These are phyloP conservation scores for Crotalaria pallida DNA, from an alignment of 306 rosid genomes.

Conservation along the genomic window DNA sequence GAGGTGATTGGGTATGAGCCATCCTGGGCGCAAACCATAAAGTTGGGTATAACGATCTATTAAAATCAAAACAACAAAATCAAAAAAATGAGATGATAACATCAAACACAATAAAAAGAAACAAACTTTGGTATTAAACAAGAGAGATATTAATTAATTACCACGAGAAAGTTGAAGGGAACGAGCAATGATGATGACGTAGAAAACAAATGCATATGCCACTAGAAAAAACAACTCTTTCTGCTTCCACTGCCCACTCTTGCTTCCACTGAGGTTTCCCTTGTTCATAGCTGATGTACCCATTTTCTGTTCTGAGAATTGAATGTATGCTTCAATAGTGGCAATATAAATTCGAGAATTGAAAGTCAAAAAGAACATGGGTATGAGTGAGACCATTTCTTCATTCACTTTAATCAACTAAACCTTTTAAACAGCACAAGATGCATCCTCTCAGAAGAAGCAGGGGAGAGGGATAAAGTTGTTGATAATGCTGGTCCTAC, in stretches of 20 bases:
- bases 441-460: too few relatives aligned
- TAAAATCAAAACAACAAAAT: conserved; percentile 16
- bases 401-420: too few relatives aligned
- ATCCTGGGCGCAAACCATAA: conserved; percentile 70
- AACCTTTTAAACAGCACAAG: too few relatives aligned
- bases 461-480: too few relatives aligned
- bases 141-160: conserved; percentile 15
- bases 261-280: conserved; percentile 12
- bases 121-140: not conserved
- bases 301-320: not conserved
- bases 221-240: conserved; percentile 54
- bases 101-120: not conserved
- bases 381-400: too few relatives aligned
- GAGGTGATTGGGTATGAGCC: conserved; percentile 54
- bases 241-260: conserved; percentile 30
- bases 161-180: conserved; percentile 77
- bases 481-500: too few relatives aligned
- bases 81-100: not conserved
- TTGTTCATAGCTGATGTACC: conserved; percentile 25
- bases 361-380: too few relatives aligned
- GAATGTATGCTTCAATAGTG: too few relatives aligned
- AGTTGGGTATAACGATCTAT: conserved; percentile 52
- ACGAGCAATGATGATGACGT: conserved; percentile 54
- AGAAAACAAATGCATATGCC: conserved; percentile 58
- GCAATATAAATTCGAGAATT: too few relatives aligned